A percentile compares a stretch with the other conserved stretches of the same genome.
These are phyloP conservation scores for Ceratocystiopsis brevicomis DNA, from an alignment of 2,329 filamentous ascomycete species.

Conservation along the genomic window DNA sequence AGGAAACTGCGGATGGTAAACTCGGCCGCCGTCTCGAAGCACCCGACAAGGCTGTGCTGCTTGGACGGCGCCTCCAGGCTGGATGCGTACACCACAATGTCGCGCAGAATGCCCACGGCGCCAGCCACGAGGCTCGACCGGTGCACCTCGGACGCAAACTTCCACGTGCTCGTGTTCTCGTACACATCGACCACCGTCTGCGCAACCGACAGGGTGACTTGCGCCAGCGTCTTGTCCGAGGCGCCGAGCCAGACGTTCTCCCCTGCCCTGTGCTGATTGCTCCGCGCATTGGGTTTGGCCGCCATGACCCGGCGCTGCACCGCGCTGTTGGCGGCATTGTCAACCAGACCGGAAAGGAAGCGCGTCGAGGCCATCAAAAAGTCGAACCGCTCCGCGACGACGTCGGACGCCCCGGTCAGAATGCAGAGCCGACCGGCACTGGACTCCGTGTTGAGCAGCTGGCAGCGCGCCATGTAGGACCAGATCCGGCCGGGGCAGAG, in stretches of 20 bases:
- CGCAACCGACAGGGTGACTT: constrained; percentile 52
- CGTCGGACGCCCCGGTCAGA: constrained; percentile 66
- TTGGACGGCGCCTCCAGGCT: constrained; percentile 31
- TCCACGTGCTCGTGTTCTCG: constrained; percentile 74
- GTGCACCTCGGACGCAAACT: constrained; percentile 50
- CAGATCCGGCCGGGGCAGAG: constrained; percentile 72
- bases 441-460: constrained; percentile 58
- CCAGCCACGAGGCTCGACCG: constrained; percentile 48
- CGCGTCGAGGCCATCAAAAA: constrained; percentile 57
- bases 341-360: constrained; percentile 56
- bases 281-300: constrained; percentile 25
- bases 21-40: constrained; percentile 52
- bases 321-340: constrained; percentile 53
- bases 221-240: constrained; percentile 58
- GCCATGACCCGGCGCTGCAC: constrained; percentile 40
- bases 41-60: constrained; percentile 26
- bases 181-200: constrained; percentile 65
- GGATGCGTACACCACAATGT: constrained; percentile 52
- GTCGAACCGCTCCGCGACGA: constrained; percentile 55
- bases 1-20: constrained; percentile 65
- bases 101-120: constrained; percentile 52
- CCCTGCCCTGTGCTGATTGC: constrained; percentile 14
- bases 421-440: constrained; percentile 58
- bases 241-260: constrained; percentile 46
- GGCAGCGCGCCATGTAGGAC: constrained; percentile 71